Percentiles rank a stretch among this genome's conserved stretches.
These are phyloP conservation scores for Umbelopsis vinacea DNA, from an alignment of 192 early-diverging fungal species.

Conservation along the genomic window DNA sequence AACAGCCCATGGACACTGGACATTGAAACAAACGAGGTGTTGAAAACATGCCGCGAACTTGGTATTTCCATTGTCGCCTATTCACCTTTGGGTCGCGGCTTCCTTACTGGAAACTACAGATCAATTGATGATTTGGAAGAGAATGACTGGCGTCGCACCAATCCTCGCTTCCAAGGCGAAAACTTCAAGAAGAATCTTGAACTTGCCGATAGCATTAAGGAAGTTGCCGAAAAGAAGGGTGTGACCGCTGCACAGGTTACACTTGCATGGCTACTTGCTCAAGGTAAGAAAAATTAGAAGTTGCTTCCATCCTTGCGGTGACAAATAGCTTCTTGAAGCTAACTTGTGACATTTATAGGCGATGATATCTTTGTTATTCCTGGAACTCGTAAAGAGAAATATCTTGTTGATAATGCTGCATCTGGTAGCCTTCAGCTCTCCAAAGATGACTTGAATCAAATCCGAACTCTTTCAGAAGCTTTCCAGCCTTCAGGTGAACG, in stretches of 20 bases:
- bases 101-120: neutral
- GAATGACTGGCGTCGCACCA: conserved; percentile 36
- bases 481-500: conserved; percentile 36
- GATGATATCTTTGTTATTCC: conserved; percentile 58
- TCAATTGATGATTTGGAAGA: conserved; percentile 17
- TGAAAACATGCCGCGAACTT: conserved; percentile 61
- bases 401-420: conserved; percentile 44
- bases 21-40: conserved; percentile 58
- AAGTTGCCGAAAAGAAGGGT: conserved; percentile 56
- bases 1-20: conserved; percentile 53
- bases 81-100: conserved; percentile 9
- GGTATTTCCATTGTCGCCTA: conserved; percentile 65
- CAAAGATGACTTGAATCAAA: conserved; percentile 34
- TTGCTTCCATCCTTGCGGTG: no score
- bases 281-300: neutral
- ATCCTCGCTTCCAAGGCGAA: conserved; percentile 63
- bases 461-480: conserved; percentile 38
- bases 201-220: conserved; percentile 57
- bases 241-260: conserved; percentile 58
- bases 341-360: neutral
- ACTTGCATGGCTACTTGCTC: conserved; percentile 58
- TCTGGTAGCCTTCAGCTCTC: conserved; percentile 40
- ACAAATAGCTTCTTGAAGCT: neutral
- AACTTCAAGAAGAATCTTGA: conserved; percentile 62
- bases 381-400: conserved; percentile 55